phyloP scores from a whole-genome alignment of 2,329 filamentous ascomycete species.

The Cercospora citrullina region DNA sequence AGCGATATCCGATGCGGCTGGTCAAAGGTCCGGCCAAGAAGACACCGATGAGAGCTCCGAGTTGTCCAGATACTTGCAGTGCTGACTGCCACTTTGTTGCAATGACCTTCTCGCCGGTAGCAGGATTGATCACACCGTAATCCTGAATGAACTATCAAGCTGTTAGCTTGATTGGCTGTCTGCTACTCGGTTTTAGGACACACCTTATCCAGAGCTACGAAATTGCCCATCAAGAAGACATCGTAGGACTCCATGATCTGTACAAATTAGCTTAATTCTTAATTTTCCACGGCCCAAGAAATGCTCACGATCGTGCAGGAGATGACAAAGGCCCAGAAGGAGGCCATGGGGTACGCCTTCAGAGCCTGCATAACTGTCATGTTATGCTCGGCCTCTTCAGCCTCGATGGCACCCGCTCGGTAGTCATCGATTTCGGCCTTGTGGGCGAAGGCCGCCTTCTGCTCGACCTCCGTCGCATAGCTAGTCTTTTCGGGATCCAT shows the following conservation, averaged over 20 bases:
- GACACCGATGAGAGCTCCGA: constrained; percentile 62
- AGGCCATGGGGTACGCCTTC: constrained; percentile 54
- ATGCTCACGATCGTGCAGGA: constrained; percentile 57
- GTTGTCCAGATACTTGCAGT: constrained; percentile 56
- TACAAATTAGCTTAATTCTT: constrained; percentile 27
- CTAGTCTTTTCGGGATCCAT: constrained; percentile 1
- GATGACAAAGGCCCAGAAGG: constrained; percentile 58
- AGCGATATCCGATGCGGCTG: constrained; percentile 60
- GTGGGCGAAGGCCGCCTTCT: constrained; percentile 2
- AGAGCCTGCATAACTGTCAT: constrained; percentile 54
- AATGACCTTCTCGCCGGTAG: constrained; percentile 44
- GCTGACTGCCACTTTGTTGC: constrained; percentile 59
- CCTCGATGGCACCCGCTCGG: constrained; percentile 58
- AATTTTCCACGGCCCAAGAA: background rate
- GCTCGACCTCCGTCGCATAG: constrained; percentile 12
- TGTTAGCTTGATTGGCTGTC: background rate
- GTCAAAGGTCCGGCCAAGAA: constrained; percentile 62
- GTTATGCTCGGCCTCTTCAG: constrained; percentile 56
- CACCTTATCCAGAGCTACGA: constrained; percentile 51
- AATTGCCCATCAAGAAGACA: constrained; percentile 62
- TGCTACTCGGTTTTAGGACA: background rate
- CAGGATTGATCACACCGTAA: constrained; percentile 47
- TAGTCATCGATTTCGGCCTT: constrained; percentile 40
- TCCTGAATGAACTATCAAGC: constrained; percentile 28
- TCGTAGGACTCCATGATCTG: constrained; percentile 67